Percentiles rank a stretch among this genome's conserved stretches.
These are phyloP conservation scores for Quillaja saponaria DNA, from an alignment of 306 rosid species.

Conservation along the genomic window DNA sequence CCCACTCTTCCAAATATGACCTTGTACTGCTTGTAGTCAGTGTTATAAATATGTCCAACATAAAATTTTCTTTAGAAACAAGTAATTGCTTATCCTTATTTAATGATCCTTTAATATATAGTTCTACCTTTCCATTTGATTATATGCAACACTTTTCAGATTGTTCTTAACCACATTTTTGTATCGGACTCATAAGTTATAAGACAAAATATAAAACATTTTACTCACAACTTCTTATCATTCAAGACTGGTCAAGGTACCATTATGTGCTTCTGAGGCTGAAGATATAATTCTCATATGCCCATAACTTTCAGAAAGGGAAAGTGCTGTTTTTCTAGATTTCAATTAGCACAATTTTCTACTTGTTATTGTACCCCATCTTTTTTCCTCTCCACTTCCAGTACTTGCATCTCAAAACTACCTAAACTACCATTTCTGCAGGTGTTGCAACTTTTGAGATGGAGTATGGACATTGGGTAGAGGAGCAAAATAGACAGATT, in stretches of 20 bases:
- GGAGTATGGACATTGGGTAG: slow-evolving; percentile 84
- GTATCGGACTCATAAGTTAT: no score
- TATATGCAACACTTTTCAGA: not conserved
- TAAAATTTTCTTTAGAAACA: slow-evolving; percentile 7
- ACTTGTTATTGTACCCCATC: slow-evolving; percentile 5
- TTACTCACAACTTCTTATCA: no score
- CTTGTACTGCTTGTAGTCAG: slow-evolving; percentile 3
- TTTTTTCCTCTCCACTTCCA: not conserved
- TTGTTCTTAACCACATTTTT: slow-evolving; percentile 3
- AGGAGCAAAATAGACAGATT: slow-evolving; percentile 66
- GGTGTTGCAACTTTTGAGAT: slow-evolving; percentile 67
- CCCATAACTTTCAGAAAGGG: slow-evolving; percentile 7
- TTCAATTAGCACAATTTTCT: slow-evolving; percentile 17
- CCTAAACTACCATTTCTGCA: slow-evolving; percentile 37
- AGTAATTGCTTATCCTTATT: slow-evolving; percentile 5
- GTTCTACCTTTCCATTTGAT: not conserved
- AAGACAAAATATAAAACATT: not conserved
- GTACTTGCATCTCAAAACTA: slow-evolving; percentile 30
- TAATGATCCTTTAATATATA: not conserved
- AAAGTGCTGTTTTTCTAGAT: slow-evolving; percentile 4
- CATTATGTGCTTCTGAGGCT: not conserved
- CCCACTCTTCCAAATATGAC: slow-evolving; percentile 8
- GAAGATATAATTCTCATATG: not conserved
- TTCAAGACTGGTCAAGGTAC: not conserved
- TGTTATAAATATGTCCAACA: slow-evolving; percentile 6